Evolutionary conservation across 805 yeast species (phyloP).

Genomic region (Priceomyces castillae): DNA sequence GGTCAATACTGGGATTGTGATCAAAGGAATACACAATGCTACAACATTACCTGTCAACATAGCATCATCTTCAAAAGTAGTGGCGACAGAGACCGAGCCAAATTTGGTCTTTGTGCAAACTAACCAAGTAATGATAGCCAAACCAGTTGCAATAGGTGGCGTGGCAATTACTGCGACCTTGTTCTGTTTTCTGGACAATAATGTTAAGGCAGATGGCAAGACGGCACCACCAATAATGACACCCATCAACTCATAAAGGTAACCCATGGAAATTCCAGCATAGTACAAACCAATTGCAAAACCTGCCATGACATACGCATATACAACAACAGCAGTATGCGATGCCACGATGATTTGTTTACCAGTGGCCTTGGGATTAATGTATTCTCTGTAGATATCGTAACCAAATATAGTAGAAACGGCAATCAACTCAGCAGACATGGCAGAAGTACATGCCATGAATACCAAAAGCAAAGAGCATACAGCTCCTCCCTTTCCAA

Average conservation of each 20-base stretch:
- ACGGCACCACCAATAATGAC: conserved; percentile 86
- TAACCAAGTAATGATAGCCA: conserved; percentile 65
- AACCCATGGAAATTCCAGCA: conserved; percentile 84
- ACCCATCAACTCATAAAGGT: conserved; percentile 85
- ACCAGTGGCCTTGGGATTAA: conserved; percentile 77
- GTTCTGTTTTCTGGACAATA: conserved; percentile 65
- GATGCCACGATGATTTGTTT: conserved; percentile 66
- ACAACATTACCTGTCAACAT: conserved; percentile 89
- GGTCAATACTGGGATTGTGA: conserved; percentile 67
- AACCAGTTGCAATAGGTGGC: conserved; percentile 73
- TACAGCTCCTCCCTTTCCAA: conserved; percentile 88
- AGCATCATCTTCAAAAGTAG: conserved; percentile 80
- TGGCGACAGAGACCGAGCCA: conserved; percentile 32
- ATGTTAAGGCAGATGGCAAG: conserved; percentile 66
- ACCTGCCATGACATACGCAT: conserved; percentile 68
- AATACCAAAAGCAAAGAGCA: conserved; percentile 76
- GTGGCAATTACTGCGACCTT: conserved; percentile 65
- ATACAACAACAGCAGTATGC: conserved; percentile 59
- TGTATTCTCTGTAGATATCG: conserved; percentile 78
- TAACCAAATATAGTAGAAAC: conserved; percentile 83
- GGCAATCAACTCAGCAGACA: conserved; percentile 87
- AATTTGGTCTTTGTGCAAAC: conserved; percentile 33
- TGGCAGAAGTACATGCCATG: conserved; percentile 91
- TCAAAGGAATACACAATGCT: conserved; percentile 69
- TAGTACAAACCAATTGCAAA: conserved; percentile 80